Conservation (phyloP, 306 rosid species). For the Inga oerstediana region DNA sequence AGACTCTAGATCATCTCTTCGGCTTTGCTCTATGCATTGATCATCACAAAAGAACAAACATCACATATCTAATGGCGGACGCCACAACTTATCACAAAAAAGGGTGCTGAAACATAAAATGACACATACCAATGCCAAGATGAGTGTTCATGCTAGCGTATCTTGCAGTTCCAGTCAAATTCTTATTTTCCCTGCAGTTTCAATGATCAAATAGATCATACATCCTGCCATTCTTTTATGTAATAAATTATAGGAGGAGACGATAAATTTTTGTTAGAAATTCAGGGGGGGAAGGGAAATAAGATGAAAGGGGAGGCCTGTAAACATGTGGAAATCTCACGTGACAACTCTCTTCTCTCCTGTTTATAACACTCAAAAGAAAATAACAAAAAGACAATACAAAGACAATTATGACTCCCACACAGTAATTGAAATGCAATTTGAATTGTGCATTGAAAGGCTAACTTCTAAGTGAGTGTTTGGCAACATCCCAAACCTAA, state of each 20-base stretch:
- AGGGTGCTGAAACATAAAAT: conserved; percentile 10
- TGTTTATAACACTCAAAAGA: neutral
- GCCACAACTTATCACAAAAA: conserved; percentile 1
- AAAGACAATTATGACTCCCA: neutral
- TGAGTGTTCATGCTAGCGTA: conserved; percentile 94
- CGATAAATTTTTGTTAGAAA: neutral
- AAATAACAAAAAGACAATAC: neutral
- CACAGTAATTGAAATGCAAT: neutral
- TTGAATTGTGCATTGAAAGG: neutral
- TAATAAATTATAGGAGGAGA: neutral
- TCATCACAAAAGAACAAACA: conserved; percentile 30
- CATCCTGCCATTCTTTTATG: neutral
- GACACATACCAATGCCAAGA: conserved; percentile 72
- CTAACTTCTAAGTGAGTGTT: neutral
- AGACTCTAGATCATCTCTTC: conserved; percentile 91
- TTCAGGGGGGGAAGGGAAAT: neutral
- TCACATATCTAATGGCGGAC: conserved; percentile 20
- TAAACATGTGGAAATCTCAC: neutral
- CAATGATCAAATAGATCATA: conserved; percentile 22
- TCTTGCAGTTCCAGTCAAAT: conserved; percentile 93
- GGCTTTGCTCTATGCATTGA: conserved; percentile 70
- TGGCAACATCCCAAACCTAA: no score
- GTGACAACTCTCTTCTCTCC: neutral
- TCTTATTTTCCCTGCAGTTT: conserved; percentile 77
- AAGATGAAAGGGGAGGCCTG: neutral